phyloP scores from a whole-genome alignment of 495 filamentous ascomycete species.

The Clohesyomyces aquaticus region DNA sequence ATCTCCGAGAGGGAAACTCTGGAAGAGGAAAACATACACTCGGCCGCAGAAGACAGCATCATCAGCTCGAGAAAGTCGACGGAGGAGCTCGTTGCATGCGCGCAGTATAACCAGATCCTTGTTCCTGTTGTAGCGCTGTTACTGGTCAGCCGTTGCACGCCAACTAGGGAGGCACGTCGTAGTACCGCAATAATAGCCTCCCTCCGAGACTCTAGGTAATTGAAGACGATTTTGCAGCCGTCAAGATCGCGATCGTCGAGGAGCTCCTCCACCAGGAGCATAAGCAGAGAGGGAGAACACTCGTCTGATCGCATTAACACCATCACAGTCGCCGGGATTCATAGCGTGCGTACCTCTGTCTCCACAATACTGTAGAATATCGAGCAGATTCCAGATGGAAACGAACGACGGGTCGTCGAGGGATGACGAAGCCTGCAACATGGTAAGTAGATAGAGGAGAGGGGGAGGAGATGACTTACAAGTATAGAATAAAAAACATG shows the following conservation, averaged over 20 bases:
- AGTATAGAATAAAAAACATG: slow-evolving; percentile 75
- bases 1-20: slow-evolving; percentile 93
- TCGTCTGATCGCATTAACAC: slow-evolving; percentile 57
- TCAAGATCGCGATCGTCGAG: slow-evolving; percentile 93
- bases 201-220: slow-evolving; percentile 89
- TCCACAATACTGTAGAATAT: slow-evolving; percentile 83
- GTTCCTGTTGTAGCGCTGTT: slow-evolving; percentile 74
- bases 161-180: background rate
- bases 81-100: slow-evolving; percentile 91
- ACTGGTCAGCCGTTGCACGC: slow-evolving; percentile 8
- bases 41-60: slow-evolving; percentile 96
- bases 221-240: slow-evolving; percentile 86
- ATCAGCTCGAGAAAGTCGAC: slow-evolving; percentile 87
- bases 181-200: slow-evolving; percentile 75
- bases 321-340: background rate
- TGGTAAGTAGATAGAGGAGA: slow-evolving; percentile 5
- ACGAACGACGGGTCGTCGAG: slow-evolving; percentile 78
- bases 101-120: slow-evolving; percentile 87
- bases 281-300: slow-evolving; percentile 81
- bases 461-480: slow-evolving; percentile 54
- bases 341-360: slow-evolving; percentile 62
- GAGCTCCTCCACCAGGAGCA: slow-evolving; percentile 91
- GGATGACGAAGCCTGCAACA: slow-evolving; percentile 35
- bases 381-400: slow-evolving; percentile 88
- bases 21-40: slow-evolving; percentile 97